phyloP scores from a whole-genome alignment of 139 green algal genomes.

The Chlorella sp. region DNA sequence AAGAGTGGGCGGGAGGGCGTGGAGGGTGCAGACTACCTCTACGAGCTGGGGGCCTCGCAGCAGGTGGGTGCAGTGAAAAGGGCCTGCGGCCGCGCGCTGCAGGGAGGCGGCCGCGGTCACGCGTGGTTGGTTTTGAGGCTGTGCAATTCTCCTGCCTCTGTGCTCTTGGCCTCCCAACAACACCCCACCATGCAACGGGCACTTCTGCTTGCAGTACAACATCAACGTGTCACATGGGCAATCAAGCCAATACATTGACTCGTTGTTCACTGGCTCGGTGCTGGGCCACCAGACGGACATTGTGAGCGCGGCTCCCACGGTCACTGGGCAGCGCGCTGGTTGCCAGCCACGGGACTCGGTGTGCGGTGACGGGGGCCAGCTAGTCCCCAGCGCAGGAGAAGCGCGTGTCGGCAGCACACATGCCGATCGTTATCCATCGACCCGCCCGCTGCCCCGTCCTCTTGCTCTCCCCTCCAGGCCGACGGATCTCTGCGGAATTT shows the following conservation, averaged over 20 bases:
- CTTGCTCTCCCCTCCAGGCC: constrained; percentile 20
- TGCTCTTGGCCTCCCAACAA: neutral
- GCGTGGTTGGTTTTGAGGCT: no score
- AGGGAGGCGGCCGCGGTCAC: no score
- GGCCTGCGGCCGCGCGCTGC: no score
- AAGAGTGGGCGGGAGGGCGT: constrained; percentile 45
- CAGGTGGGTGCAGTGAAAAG: neutral
- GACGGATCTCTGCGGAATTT: constrained; percentile 65
- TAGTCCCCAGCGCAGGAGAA: no score
- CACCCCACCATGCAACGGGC: no score
- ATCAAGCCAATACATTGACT: no score
- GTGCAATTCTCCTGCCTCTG: neutral
- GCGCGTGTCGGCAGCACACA: no score
- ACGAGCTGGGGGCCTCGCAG: constrained; percentile 45
- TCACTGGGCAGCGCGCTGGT: no score
- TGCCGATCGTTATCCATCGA: no score
- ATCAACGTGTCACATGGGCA: constrained; percentile 54
- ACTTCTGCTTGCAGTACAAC: constrained; percentile 28
- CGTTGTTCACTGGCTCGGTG: constrained; percentile 66
- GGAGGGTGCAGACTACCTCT: constrained; percentile 56
- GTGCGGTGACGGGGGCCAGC: no score
- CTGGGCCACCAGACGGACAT: constrained; percentile 80
- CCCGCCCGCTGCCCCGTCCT: neutral
- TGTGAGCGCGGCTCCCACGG: no score
- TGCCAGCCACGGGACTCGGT: no score